Evolutionary conservation across 1,139 yeast genomes (phyloP), one percentile per base, ranked within the genome.

Genomic region (Suhomyces taliae): DNA sequence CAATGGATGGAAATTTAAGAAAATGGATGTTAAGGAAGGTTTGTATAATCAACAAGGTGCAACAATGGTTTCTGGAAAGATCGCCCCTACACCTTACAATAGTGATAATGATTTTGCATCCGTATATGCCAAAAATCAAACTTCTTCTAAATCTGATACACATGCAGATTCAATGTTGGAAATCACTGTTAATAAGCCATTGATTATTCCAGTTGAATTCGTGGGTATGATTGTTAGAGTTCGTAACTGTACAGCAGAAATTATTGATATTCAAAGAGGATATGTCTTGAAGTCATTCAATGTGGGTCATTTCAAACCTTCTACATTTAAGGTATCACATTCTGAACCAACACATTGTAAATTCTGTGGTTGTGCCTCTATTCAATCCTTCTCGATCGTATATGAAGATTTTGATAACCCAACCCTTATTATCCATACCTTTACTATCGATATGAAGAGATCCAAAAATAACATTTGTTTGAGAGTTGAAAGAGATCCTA

Each of bases 401-500:
- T 90, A 88, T 62, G 84, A 85, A 38, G 89, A 85, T 53, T 65
- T 66, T 26, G 84, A 80, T 47, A 70, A 77, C 0, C 77, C 77
- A 8, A 78, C 82, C 0, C 70, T 89, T 41, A 83, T 86, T 7
- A 71, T 87, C 64, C 96, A 89, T 58, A 85, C 95, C 0, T 83
- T 82, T 58, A 79, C 79, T 43, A 81, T 85, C 43, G 89, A 85
- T 50, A 61, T 59, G 33, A 87, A 86, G 59, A 75, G 85, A 50
- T 90, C 95, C 5, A 87, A 87, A 57, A 86, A 82, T 52, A 85
- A 82, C 56, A 90, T 90, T 41, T 90, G 97, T 65, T 68, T 89
- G 46, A 81, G 96, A 66, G 95, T 87, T 35, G 96, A 90, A 66
- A 85, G 97, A 77, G 96, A 90, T 66, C 90, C 93, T 1, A 77